Conservation (phyloP, 2,329 filamentous ascomycete species). For the Ceratocystiopsis brevicomis region DNA sequence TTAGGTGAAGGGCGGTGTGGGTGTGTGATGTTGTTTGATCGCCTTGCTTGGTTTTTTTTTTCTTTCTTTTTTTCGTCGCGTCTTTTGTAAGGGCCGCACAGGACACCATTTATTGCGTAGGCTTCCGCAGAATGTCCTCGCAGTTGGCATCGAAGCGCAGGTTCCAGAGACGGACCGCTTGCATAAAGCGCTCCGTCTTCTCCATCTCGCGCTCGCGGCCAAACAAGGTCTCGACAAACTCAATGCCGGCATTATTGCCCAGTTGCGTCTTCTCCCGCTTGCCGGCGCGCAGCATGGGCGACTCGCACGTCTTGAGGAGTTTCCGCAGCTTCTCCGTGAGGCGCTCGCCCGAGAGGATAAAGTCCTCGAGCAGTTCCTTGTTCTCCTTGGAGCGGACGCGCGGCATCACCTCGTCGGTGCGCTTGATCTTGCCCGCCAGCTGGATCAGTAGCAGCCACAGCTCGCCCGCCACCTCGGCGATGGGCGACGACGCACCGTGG, state of each 20-base stretch:
- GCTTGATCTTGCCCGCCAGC: conserved; percentile 82
- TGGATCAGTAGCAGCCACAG: conserved; percentile 92
- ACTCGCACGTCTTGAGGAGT: conserved; percentile 78
- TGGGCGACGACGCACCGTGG: conserved; percentile 62
- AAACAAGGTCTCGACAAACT: conserved; percentile 93
- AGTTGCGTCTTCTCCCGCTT: conserved; percentile 62
- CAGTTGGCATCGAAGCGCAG: conserved; percentile 93
- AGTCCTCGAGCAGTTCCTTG: conserved; percentile 70
- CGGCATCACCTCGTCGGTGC: conserved; percentile 58
- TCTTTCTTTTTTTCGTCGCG: too few relatives aligned
- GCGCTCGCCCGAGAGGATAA: conserved; percentile 73
- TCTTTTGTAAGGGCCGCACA: too few relatives aligned
- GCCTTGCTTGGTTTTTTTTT: too few relatives aligned
- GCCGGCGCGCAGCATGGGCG: conserved; percentile 77
- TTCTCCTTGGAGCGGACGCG: conserved; percentile 56
- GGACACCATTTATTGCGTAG: conserved; percentile 26
- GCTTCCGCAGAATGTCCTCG: conserved; percentile 60
- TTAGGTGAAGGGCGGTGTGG: too few relatives aligned
- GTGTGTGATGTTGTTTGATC: too few relatives aligned
- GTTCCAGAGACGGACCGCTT: conserved; percentile 70
- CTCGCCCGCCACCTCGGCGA: conserved; percentile 82
- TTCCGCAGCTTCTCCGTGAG: conserved; percentile 70
- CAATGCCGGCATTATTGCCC: conserved; percentile 78
- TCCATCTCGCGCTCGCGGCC: conserved; percentile 78
- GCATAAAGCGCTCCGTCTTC: conserved; percentile 85